Evolutionary conservation across 768 basidiomycete species (phyloP).

Genomic region (Termitomyces sp.): DNA sequence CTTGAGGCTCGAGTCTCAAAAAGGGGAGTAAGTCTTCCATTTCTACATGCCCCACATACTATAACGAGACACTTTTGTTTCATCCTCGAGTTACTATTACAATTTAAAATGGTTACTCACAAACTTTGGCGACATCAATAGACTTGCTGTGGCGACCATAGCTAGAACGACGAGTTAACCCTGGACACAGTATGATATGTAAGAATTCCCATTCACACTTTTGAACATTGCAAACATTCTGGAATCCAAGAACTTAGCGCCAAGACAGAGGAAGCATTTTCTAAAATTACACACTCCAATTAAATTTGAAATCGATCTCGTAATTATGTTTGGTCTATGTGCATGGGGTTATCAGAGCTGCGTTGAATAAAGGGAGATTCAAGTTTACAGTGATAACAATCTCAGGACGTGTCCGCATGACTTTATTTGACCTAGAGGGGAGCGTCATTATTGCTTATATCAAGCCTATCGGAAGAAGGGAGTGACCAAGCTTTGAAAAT

Average conservation of each 20-base stretch:
- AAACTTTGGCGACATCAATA: slow-evolving; percentile 57
- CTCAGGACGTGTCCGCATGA: slow-evolving; percentile 64
- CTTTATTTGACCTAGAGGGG: slow-evolving; percentile 53
- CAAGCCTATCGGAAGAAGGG: not conserved
- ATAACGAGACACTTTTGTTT: not conserved
- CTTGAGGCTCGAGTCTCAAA: slow-evolving; percentile 37
- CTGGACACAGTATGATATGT: not conserved
- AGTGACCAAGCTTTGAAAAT: slow-evolving; percentile 67
- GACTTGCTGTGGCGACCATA: slow-evolving; percentile 76
- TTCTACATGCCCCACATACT: slow-evolving; percentile 68
- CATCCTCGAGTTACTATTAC: not conserved
- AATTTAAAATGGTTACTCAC: slow-evolving; percentile 31
- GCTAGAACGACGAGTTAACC: slow-evolving; percentile 25
- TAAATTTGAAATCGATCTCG: slow-evolving; percentile 65
- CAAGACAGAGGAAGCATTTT: slow-evolving; percentile 1
- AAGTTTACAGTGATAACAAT: slow-evolving; percentile 62
- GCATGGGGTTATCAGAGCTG: not conserved
- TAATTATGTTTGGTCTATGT: slow-evolving; percentile 66
- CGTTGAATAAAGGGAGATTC: not conserved
- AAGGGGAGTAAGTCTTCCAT: slow-evolving; percentile 51
- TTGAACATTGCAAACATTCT: slow-evolving; percentile 63
- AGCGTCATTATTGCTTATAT: not conserved
- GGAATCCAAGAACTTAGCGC: slow-evolving; percentile 3
- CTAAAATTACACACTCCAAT: slow-evolving; percentile 62
- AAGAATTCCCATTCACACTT: slow-evolving; percentile 40